Evolutionary conservation across 176 grass and related monocot genomes (phyloP).

Genomic region (Metroxylon sagu): DNA sequence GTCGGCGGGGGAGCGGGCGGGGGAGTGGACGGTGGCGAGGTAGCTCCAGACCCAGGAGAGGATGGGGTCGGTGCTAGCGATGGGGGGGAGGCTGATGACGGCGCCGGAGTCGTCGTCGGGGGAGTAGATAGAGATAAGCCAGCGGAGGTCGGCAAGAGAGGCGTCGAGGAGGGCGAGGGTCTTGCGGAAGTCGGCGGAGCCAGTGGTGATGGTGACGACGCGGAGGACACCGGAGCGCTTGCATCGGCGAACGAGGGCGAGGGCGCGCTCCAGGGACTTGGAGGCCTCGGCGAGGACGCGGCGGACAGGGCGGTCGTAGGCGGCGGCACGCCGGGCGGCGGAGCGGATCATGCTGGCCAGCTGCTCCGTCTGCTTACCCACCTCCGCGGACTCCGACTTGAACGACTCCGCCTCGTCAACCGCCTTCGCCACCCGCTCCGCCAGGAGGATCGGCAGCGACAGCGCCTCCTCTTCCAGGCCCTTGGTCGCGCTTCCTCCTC

Average conservation of each 20-base stretch:
- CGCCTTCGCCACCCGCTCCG: neutral
- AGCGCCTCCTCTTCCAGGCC: conserved; percentile 5
- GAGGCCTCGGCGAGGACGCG: neutral
- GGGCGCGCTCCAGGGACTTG: conserved; percentile 2
- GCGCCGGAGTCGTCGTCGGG: neutral
- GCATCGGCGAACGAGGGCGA: conserved; percentile 13
- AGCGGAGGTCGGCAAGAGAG: conserved; percentile 10
- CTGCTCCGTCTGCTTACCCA: neutral
- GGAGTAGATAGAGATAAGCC: conserved; percentile 10
- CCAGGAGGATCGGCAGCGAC: neutral
- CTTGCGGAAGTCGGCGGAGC: conserved; percentile 5
- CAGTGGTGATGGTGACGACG: neutral
- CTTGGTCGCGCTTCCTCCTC: too few relatives aligned
- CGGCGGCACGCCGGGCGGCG: neutral
- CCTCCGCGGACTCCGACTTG: neutral
- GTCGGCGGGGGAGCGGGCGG: neutral
- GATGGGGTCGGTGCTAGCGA: conserved; percentile 12
- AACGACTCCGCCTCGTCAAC: neutral
- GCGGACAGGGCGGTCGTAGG: neutral
- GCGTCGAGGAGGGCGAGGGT: conserved; percentile 4
- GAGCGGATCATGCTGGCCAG: neutral
- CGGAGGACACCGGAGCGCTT: neutral
- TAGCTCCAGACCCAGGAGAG: conserved; percentile 15
- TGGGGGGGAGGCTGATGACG: conserved; percentile 6
- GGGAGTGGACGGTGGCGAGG: conserved; percentile 1